phyloP scores from a whole-genome alignment of 208 protist genomes.

The Vickermania ingenoplastis region DNA sequence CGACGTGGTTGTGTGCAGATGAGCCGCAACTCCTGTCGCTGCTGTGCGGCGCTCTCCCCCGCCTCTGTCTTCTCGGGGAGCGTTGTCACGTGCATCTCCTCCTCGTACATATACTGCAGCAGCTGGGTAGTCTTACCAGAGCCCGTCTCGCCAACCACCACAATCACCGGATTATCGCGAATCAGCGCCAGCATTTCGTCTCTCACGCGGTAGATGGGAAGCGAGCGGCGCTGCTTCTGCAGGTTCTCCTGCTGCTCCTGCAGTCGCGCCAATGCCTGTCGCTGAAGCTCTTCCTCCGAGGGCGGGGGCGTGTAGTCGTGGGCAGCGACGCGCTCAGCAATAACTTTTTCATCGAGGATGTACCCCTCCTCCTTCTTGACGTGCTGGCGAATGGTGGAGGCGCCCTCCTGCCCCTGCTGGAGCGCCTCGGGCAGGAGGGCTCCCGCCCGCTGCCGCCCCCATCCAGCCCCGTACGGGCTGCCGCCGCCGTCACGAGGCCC shows the following conservation, averaged over 20 bases:
- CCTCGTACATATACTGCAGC: conserved; percentile 85
- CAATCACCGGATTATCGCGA: conserved; percentile 56
- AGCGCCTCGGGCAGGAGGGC: not conserved
- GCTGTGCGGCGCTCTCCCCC: conserved; percentile 11
- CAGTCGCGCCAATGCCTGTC: conserved; percentile 30
- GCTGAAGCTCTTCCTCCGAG: conserved; percentile 47
- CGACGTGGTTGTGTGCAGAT: conserved; percentile 98
- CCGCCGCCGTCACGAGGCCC: conserved; percentile 48
- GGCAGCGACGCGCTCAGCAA: conserved; percentile 43
- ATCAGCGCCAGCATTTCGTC: conserved; percentile 85
- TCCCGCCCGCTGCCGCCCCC: conserved; percentile 7
- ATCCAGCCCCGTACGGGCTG: conserved; percentile 34
- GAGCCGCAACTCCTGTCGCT: conserved; percentile 36
- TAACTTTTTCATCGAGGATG: conserved; percentile 40
- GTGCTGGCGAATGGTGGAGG: no score
- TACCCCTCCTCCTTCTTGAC: no score
- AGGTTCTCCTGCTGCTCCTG: conserved; percentile 13
- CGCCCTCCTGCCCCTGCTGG: no score
- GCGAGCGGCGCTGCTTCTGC: conserved; percentile 47
- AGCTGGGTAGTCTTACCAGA: conserved; percentile 91
- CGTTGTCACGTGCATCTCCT: conserved; percentile 48
- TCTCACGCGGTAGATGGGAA: conserved; percentile 93
- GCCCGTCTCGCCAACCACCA: conserved; percentile 93
- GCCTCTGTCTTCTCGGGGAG: not conserved
- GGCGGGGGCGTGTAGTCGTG: conserved; percentile 65